Evolutionary conservation across 768 basidiomycete species (phyloP), one percentile per base, ranked within the genome.

Genomic region (Boletus vermiculosoides): DNA sequence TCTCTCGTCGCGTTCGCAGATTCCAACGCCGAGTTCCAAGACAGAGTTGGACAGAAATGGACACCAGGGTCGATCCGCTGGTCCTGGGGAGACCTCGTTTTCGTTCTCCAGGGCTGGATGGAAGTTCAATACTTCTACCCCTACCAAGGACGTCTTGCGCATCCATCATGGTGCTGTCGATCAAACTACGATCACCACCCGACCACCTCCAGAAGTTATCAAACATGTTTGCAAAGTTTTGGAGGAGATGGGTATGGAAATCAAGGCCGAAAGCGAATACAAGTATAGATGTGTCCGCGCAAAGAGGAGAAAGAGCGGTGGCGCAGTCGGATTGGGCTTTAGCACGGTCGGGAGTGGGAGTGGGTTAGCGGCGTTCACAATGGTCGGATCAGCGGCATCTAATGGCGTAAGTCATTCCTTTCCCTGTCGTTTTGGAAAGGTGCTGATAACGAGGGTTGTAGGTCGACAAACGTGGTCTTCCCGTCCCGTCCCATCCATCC

Each of bases 141-240:
- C 68, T 22, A 45, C 73, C 25, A 77, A 76, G 60, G 81, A 80
- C 39, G 80, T 79, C 50, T 72, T 98, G 40, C 84, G 94, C 12
- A 83, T 90, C 41, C 96, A 98, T 68, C 89, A 92, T 63, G 96
- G 95, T 59, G 87, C 95, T 2, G 89, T 98, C 31, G 97, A 98
- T 70, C 88, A 89, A 70, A 85, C 85, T 28, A 94, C 86, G 51
- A 83, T 98, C 64, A 97, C 96, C 34, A 92, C 86, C 4, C 81
- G 84, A 22, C 77, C 86, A 10, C 94, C 96, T 36, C 84, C 87
- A 1, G 90, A 92, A 62, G 94, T 98, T 36, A 92, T 98, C 77
- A 83, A 80, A 57, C 91, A 94, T 68, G 83, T 98, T 31, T 82
- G 83, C 65, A 80, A 80, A 58, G 88, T 94, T 13, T 78, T 99